Percentiles rank a stretch among this genome's conserved stretches.
These are phyloP conservation scores for Russula olivacea DNA, from an alignment of 768 basidiomycete genomes.

Conservation along the genomic window DNA sequence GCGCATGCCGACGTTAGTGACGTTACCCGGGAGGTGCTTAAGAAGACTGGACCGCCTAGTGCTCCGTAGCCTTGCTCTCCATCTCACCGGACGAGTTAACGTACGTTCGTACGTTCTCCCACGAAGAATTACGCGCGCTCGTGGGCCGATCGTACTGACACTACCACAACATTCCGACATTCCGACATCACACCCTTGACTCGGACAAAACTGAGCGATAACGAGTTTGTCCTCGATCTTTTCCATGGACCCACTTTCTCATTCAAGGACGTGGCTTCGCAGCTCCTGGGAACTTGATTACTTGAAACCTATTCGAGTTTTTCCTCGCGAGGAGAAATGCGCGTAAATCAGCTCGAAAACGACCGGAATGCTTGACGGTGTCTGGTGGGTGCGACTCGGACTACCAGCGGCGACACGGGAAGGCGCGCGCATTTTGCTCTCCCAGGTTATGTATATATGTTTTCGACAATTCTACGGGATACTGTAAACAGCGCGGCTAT, in stretches of 20 bases:
- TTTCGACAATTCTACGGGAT: background rate
- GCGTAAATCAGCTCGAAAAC: slow-evolving; percentile 47
- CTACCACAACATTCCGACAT: slow-evolving; percentile 68
- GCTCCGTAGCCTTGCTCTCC: slow-evolving; percentile 81
- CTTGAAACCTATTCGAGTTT: slow-evolving; percentile 95
- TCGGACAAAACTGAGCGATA: slow-evolving; percentile 56
- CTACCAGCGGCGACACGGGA: slow-evolving; percentile 97
- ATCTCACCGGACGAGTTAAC: slow-evolving; percentile 77
- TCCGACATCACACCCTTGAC: slow-evolving; percentile 81
- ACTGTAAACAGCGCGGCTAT: slow-evolving; percentile 86
- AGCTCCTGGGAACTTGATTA: no score
- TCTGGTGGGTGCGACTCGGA: no score
- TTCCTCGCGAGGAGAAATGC: slow-evolving; percentile 79
- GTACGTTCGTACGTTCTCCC: no score
- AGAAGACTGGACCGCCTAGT: slow-evolving; percentile 62
- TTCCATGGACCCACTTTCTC: slow-evolving; percentile 99
- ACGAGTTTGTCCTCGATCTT: slow-evolving; percentile 77
- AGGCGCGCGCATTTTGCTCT: slow-evolving; percentile 44
- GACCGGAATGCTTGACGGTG: slow-evolving; percentile 74
- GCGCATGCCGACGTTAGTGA: slow-evolving; percentile 72
- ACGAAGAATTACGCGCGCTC: slow-evolving; percentile 60
- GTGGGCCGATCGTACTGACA: slow-evolving; percentile 83
- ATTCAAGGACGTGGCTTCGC: slow-evolving; percentile 97
- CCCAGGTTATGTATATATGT: background rate
- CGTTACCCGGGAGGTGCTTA: slow-evolving; percentile 80